phyloP scores from a whole-genome alignment of 768 basidiomycete genomes.

The Boletus rex-veris region DNA sequence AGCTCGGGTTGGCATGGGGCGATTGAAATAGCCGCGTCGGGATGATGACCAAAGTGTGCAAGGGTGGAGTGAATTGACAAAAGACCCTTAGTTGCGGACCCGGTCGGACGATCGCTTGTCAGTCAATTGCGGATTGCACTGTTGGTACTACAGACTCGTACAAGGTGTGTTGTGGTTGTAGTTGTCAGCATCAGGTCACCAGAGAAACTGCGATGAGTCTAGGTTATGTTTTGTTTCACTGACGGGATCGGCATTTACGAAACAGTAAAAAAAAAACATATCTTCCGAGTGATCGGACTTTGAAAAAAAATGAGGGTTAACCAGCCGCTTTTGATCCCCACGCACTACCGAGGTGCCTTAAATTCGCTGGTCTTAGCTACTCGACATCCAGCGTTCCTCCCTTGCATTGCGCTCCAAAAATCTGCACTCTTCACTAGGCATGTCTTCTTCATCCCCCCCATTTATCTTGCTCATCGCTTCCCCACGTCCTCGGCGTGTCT shows the following conservation, averaged over 20 bases:
- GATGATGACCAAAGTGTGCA: constrained; percentile 18
- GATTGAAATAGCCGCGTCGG: constrained; percentile 8
- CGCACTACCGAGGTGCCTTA: constrained; percentile 41
- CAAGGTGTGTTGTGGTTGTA: too few species aligned
- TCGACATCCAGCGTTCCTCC: constrained; percentile 29
- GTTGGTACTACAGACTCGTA: too few species aligned
- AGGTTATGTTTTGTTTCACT: constrained; percentile 1
- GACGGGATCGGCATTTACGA: constrained; percentile 25
- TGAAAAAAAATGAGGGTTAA: constrained; percentile 35
- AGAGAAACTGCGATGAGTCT: too few species aligned
- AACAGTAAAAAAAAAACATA: constrained; percentile 15
- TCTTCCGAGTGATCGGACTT: constrained; percentile 26
- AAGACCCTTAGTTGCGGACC: constrained; percentile 20
- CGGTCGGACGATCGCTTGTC: constrained; percentile 11
- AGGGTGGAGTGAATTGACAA: constrained; percentile 21
- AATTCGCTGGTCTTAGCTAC: constrained; percentile 36
- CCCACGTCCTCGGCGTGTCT: constrained; percentile 25
- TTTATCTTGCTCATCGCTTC: constrained; percentile 15
- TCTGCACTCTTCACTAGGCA: constrained; percentile 43
- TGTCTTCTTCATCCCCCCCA: constrained; percentile 20
- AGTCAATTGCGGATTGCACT: not conserved
- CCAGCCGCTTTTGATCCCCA: constrained; percentile 37
- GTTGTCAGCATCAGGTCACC: too few species aligned
- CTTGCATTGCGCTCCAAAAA: constrained; percentile 32
- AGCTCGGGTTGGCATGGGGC: constrained; percentile 11